phyloP scores from a whole-genome alignment of 306 rosid genomes.

The Pyrus betulifolia region DNA sequence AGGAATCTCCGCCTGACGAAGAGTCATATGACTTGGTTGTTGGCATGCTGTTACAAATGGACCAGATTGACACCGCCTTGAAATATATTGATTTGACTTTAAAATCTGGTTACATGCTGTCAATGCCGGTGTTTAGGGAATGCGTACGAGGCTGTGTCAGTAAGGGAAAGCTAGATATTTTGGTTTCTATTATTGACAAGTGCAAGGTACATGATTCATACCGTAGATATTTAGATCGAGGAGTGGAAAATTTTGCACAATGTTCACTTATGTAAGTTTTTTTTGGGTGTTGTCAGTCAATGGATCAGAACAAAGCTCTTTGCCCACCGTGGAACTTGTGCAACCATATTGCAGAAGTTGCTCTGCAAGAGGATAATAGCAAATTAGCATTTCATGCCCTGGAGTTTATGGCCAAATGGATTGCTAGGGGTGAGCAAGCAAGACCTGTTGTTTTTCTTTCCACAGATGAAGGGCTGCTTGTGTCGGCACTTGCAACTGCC shows the following conservation, averaged over 20 bases:
- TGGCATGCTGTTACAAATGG: conserved; percentile 53
- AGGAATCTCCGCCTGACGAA: conserved; percentile 63
- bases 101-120: conserved; percentile 62
- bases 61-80: conserved; percentile 56
- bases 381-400: conserved; percentile 68
- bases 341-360: conserved; percentile 52
- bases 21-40: conserved; percentile 75
- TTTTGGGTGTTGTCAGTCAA: conserved; percentile 45
- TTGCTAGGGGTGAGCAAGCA: conserved; percentile 67
- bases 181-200: conserved; percentile 70
- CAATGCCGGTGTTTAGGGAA: conserved; percentile 44
- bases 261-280: conserved; percentile 14
- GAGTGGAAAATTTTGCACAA: conserved; percentile 9
- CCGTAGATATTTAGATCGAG: background rate
- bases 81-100: conserved; percentile 62
- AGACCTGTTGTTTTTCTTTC: conserved; percentile 54
- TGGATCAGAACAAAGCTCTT: conserved; percentile 90
- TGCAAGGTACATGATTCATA: conserved; percentile 53
- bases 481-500: conserved; percentile 71
- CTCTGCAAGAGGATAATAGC: conserved; percentile 62
- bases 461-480: conserved; percentile 75
- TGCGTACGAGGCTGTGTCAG: conserved; percentile 50
- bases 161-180: conserved; percentile 58
- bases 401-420: conserved; percentile 87
- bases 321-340: conserved; percentile 79